Percentiles rank a stretch among this genome's conserved stretches.
phyloP scores from a whole-genome alignment of 2,329 filamentous ascomycete species.

The Fusarium tjaetaba region DNA sequence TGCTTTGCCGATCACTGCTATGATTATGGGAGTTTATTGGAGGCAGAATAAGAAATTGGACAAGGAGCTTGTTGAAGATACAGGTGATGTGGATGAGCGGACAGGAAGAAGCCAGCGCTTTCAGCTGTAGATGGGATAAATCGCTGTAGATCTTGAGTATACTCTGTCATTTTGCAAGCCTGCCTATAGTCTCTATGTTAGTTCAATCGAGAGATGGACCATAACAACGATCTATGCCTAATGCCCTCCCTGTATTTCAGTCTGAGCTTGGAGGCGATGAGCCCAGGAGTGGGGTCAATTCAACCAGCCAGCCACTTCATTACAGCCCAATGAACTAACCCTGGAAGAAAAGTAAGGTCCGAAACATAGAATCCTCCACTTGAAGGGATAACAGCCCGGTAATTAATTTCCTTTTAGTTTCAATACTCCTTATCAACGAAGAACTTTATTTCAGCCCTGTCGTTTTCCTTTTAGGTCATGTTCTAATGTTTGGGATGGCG shows the following conservation, averaged over 20 bases:
- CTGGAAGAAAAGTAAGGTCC: not conserved
- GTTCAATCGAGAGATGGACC: too few species aligned
- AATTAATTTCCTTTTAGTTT: not conserved
- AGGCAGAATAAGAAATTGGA: constrained; percentile 30
- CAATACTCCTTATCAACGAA: fast-evolving
- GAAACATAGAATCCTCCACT: not conserved
- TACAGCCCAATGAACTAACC: too few species aligned
- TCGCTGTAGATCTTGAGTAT: not conserved
- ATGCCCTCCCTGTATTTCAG: too few species aligned
- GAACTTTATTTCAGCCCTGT: not conserved
- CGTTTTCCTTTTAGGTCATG: not conserved
- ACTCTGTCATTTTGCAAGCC: fast-evolving
- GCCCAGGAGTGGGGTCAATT: not conserved
- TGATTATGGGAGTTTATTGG: constrained; percentile 38
- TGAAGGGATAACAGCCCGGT: not conserved
- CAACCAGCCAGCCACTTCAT: too few species aligned
- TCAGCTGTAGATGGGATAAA: not conserved
- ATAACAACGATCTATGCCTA: too few species aligned
- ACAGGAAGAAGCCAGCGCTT: not conserved
- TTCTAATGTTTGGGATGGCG: fast-evolving
- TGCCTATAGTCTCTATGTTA: too few species aligned
- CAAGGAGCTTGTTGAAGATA: not conserved
- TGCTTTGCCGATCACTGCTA: constrained; percentile 25
- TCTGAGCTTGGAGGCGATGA: not conserved
- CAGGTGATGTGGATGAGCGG: not conserved